These are phyloP conservation scores for Fusarium oligoseptatum DNA, from an alignment of 2,329 filamentous ascomycete species.

Conservation along the genomic window DNA sequence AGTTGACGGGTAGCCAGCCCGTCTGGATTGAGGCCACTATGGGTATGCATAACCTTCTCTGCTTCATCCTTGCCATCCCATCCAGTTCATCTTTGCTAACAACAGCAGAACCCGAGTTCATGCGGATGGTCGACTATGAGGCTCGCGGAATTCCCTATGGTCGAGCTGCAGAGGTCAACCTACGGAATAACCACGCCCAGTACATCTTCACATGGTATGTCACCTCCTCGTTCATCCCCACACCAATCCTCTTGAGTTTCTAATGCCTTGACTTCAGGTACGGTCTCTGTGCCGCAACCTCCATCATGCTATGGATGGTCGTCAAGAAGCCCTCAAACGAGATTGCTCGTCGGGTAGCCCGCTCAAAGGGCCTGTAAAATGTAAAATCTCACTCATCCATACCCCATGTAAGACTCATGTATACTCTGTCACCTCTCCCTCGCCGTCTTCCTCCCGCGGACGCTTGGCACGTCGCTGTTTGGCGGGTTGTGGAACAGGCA, in stretches of 20 bases:
- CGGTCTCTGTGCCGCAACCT: slow-evolving; percentile 84
- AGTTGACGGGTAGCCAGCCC: slow-evolving; percentile 82
- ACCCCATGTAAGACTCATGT: slow-evolving; percentile 45
- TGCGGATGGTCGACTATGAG: slow-evolving; percentile 81
- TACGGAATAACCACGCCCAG: slow-evolving; percentile 96
- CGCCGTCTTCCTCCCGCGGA: slow-evolving; percentile 46
- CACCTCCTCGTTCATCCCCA: neutral
- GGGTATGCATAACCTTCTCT: slow-evolving; percentile 66
- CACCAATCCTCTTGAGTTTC: neutral
- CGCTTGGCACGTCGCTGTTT: slow-evolving; percentile 60
- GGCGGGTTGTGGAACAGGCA: slow-evolving; percentile 69
- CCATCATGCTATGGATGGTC: slow-evolving; percentile 97
- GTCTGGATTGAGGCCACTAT: slow-evolving; percentile 98
- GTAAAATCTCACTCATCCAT: slow-evolving; percentile 25
- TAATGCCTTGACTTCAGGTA: slow-evolving; percentile 71
- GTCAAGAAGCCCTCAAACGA: slow-evolving; percentile 86
- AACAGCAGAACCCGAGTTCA: slow-evolving; percentile 78
- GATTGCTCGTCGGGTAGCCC: slow-evolving; percentile 74
- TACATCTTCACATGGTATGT: slow-evolving; percentile 98
- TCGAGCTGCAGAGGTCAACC: slow-evolving; percentile 86
- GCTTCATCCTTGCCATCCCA: neutral
- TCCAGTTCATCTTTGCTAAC: slow-evolving; percentile 23
- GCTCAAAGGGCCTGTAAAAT: slow-evolving; percentile 46
- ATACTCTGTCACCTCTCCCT: slow-evolving; percentile 54
- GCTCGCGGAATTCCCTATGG: slow-evolving; percentile 90